Percentiles rank a stretch among this genome's conserved stretches.
Conservation (phyloP, 208 protist genomes). For the Trypanosoma platydactyli region DNA sequence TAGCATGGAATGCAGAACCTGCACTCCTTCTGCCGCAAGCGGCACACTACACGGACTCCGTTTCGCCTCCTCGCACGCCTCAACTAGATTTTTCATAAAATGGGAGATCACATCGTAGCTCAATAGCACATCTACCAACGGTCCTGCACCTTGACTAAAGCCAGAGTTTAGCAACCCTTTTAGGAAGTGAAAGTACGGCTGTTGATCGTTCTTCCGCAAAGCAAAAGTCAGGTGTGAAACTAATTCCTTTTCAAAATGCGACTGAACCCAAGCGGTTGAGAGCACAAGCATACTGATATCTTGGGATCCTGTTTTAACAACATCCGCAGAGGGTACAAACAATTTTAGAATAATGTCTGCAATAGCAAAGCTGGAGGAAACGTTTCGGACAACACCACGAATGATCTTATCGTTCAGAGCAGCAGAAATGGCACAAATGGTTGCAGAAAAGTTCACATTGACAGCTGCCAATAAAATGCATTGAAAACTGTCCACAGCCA, state of each 20-base stretch:
- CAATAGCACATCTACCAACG: conserved; percentile 65
- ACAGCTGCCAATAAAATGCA: conserved; percentile 66
- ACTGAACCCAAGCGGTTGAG: conserved; percentile 49
- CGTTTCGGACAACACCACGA: conserved; percentile 29
- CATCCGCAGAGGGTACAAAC: conserved; percentile 54
- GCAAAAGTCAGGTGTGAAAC: conserved; percentile 34
- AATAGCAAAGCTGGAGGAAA: conserved; percentile 48
- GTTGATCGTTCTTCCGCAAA: conserved; percentile 31
- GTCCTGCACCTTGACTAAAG: conserved; percentile 66
- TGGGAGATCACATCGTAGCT: conserved; percentile 34
- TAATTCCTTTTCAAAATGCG: conserved; percentile 37
- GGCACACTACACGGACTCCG: conserved; percentile 14
- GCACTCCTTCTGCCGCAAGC: conserved; percentile 51
- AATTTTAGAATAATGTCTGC: conserved; percentile 66
- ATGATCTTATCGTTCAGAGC: conserved; percentile 45
- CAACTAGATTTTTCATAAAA: conserved; percentile 35
- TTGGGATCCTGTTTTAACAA: conserved; percentile 42
- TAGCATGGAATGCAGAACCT: conserved; percentile 41
- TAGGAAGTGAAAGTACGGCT: conserved; percentile 74
- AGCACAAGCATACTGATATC: conserved; percentile 44
- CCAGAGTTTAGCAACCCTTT: conserved; percentile 70
- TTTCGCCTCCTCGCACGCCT: conserved; percentile 35
- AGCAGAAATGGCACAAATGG: conserved; percentile 46
- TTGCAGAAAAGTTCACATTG: conserved; percentile 44
- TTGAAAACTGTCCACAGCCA: conserved; percentile 45